Evolutionary conservation across 805 yeast genomes (phyloP).

Genomic region (Candida rishiriensis): DNA sequence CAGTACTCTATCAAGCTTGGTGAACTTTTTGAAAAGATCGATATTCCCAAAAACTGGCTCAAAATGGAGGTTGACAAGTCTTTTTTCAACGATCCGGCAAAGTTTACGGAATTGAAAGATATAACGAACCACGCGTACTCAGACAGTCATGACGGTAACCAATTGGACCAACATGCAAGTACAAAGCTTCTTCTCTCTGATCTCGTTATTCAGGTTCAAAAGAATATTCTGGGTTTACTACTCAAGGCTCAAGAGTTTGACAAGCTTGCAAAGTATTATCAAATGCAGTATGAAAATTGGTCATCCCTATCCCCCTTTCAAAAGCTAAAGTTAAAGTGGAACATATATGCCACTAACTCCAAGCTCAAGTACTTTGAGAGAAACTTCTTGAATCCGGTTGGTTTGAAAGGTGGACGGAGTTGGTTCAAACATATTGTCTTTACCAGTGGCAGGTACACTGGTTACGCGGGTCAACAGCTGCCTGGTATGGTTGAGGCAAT

Average conservation of each 20-base stretch:
- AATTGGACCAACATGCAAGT: not conserved
- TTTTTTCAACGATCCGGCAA: not conserved
- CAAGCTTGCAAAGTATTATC: constrained; percentile 15
- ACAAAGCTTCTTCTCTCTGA: constrained; percentile 8
- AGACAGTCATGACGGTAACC: not conserved
- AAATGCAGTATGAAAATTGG: constrained; percentile 17
- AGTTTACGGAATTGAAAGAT: not conserved
- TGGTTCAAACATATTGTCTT: constrained; percentile 61
- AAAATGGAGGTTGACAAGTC: not conserved
- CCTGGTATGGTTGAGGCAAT: constrained; percentile 54
- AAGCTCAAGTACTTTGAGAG: constrained; percentile 42
- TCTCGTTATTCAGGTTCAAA: constrained; percentile 26
- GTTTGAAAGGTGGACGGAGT: constrained; percentile 40
- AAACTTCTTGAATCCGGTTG: constrained; percentile 40
- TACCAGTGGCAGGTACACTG: constrained; percentile 57
- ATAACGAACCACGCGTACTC: not conserved
- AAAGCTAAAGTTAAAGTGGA: constrained; percentile 23
- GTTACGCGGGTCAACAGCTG: constrained; percentile 53
- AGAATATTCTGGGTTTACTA: constrained; percentile 23
- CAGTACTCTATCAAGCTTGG: constrained; percentile 53
- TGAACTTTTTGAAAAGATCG: constrained; percentile 38
- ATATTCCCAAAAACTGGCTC: constrained; percentile 25
- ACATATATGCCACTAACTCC: constrained; percentile 31
- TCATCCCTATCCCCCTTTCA: constrained; percentile 22
- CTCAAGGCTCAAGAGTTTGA: constrained; percentile 26